A percentile compares a stretch with the other conserved stretches of the same genome.
These are phyloP conservation scores for Brachypodium distachyon DNA, from an alignment of 202 grass and related monocot genomes.

Conservation along the genomic window DNA sequence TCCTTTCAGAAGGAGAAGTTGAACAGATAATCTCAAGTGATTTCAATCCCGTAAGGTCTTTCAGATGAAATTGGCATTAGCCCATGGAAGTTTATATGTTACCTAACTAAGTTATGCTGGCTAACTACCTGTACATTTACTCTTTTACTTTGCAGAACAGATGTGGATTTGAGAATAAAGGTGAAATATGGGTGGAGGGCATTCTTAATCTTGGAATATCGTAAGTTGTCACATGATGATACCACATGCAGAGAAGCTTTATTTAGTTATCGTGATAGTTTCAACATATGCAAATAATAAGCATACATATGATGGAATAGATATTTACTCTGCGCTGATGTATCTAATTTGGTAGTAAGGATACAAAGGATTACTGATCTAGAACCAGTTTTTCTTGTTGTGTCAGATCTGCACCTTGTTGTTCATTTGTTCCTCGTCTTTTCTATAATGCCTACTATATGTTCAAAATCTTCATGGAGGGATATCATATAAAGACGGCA, in stretches of 20 bases:
- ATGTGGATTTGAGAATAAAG: conserved; percentile 82
- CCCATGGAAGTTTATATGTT: not conserved
- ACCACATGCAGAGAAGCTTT: not conserved
- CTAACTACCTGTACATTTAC: not conserved
- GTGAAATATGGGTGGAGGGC: conserved; percentile 85
- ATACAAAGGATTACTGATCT: not conserved
- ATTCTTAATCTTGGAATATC: conserved; percentile 87
- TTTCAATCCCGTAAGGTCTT: conserved; percentile 77
- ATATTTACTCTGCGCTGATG: not conserved
- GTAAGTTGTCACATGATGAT: conserved; percentile 42
- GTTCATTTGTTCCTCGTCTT: not conserved
- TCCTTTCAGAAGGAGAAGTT: conserved; percentile 73
- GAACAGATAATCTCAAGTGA: conserved; percentile 69
- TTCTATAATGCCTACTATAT: not conserved
- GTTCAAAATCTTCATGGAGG: not conserved
- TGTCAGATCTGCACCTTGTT: not conserved
- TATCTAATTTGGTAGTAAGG: not conserved
- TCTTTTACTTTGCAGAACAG: conserved; percentile 48
- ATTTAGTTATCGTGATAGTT: not conserved
- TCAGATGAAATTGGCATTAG: conserved; percentile 4
- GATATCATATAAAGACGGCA: not conserved
- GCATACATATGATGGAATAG: not conserved
- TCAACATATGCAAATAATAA: not conserved
- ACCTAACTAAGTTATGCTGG: not conserved
- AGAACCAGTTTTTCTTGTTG: not conserved